These are phyloP conservation scores for Geranium brycei DNA, from an alignment of 345 rosid species.

Conservation along the genomic window DNA sequence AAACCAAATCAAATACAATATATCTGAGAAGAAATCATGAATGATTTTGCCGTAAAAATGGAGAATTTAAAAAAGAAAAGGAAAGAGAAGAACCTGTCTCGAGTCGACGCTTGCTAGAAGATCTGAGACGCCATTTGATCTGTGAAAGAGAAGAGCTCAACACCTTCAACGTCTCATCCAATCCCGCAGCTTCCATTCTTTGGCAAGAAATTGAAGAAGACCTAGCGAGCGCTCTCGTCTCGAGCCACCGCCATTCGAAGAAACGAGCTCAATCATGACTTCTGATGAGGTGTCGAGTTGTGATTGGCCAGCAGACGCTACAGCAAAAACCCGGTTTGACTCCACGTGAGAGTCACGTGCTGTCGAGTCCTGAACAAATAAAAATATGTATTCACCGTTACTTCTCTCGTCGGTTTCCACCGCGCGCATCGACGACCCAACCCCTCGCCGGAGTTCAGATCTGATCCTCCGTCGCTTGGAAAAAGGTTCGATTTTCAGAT, in stretches of 20 bases:
- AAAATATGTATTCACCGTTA: not conserved
- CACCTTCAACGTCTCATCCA: constrained; percentile 36
- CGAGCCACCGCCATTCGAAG: no score
- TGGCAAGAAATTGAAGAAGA: no score
- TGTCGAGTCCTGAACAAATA: no score
- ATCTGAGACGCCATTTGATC: constrained; percentile 62
- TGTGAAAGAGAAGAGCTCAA: constrained; percentile 36
- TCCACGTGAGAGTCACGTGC: no score
- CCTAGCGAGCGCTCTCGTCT: no score
- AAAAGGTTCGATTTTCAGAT: constrained; percentile 5
- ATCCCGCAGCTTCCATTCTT: constrained; percentile 22
- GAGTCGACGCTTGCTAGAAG: constrained; percentile 56
- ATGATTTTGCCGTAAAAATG: not conserved
- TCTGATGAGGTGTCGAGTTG: no score
- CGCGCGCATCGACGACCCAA: not conserved
- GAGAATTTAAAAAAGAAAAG: not conserved
- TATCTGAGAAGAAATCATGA: not conserved
- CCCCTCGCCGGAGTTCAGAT: not conserved
- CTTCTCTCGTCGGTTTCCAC: not conserved
- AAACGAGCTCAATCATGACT: no score
- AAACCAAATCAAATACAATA: not conserved
- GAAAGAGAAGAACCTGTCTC: constrained; percentile 33
- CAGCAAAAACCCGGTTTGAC: no score
- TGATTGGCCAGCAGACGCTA: no score
- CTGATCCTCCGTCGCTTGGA: not conserved